A percentile compares a stretch with the other conserved stretches of the same genome.
Conservation (phyloP, 2,329 filamentous ascomycete species). For the Colletotrichum musae region DNA sequence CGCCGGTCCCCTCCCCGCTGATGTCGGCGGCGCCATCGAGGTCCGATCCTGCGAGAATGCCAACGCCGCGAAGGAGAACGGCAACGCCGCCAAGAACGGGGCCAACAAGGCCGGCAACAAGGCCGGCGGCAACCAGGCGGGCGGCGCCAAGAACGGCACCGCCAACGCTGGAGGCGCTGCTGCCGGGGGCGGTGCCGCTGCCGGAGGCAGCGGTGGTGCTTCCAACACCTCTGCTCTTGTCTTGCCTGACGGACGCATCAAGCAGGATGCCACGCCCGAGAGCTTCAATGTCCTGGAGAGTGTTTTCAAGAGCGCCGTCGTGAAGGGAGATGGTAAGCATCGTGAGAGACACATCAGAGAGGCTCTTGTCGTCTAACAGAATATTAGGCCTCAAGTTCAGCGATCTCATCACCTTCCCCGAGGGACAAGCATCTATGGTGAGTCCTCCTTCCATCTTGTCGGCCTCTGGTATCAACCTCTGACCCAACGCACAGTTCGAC, state of each 20-base stretch:
- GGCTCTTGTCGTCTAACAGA: neutral
- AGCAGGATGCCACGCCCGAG: conserved; percentile 36
- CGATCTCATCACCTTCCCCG: conserved; percentile 40
- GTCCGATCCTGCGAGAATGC: neutral
- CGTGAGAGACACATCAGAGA: neutral
- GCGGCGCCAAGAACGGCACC: conserved; percentile 25
- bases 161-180: conserved; percentile 11
- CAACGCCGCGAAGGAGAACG: neutral
- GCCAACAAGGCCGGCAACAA: conserved; percentile 8
- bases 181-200: conserved; percentile 1
- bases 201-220: neutral
- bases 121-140: conserved; percentile 6
- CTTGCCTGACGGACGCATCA: conserved; percentile 43
- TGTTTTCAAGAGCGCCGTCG: conserved; percentile 46
- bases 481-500: conserved; percentile 35
- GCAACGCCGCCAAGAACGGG: neutral
- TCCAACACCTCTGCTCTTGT: conserved; percentile 30
- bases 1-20: conserved; percentile 23
- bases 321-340: conserved; percentile 44
- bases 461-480: neutral
- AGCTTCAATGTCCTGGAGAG: conserved; percentile 44
- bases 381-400: conserved; percentile 36
- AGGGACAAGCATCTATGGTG: conserved; percentile 36
- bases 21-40: neutral
- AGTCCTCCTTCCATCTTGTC: neutral